Percentiles rank a stretch among this genome's conserved stretches.
Evolutionary conservation across 176 grass and related monocot species (phyloP).

Genomic region (Thalia dealbata): DNA sequence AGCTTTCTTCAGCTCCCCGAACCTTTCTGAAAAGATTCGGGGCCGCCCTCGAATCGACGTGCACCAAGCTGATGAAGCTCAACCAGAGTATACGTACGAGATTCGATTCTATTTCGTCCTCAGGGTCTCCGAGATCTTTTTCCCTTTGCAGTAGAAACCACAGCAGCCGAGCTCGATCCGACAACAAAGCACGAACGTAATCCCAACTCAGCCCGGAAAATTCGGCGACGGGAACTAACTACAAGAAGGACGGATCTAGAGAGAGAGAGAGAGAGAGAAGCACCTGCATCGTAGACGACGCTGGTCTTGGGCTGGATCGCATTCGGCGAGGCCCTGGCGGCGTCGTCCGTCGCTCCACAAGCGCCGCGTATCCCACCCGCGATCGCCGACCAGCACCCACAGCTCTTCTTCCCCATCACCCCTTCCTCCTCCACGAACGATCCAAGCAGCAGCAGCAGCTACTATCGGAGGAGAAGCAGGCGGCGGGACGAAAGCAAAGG

Average conservation of each 20-base stretch:
- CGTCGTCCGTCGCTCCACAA: constrained; percentile 31
- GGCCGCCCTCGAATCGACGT: not conserved
- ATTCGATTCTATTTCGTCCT: not conserved
- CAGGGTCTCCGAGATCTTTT: not conserved
- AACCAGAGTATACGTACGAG: not conserved
- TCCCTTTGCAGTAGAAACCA: not conserved
- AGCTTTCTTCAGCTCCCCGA: not conserved
- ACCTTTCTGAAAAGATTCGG: not conserved
- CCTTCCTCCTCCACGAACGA: not conserved
- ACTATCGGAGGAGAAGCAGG: constrained; percentile 3
- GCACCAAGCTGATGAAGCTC: not conserved
- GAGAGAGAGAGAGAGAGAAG: not conserved
- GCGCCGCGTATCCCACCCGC: constrained; percentile 38
- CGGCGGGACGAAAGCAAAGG: constrained; percentile 2
- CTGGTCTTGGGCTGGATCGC: constrained; percentile 45
- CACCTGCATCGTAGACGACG: constrained; percentile 77
- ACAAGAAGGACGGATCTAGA: not conserved
- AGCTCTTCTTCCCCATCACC: constrained; percentile 36
- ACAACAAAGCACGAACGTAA: not conserved
- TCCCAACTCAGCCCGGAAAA: not conserved
- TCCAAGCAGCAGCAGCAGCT: constrained; percentile 55
- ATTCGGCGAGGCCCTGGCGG: constrained; percentile 6
- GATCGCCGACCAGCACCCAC: constrained; percentile 82
- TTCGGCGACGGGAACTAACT: not conserved
- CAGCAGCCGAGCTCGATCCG: constrained; percentile 12